Evolutionary conservation across 1,139 yeast species (phyloP), one percentile per base, ranked within the genome.

Genomic region (Pichia sp.): DNA sequence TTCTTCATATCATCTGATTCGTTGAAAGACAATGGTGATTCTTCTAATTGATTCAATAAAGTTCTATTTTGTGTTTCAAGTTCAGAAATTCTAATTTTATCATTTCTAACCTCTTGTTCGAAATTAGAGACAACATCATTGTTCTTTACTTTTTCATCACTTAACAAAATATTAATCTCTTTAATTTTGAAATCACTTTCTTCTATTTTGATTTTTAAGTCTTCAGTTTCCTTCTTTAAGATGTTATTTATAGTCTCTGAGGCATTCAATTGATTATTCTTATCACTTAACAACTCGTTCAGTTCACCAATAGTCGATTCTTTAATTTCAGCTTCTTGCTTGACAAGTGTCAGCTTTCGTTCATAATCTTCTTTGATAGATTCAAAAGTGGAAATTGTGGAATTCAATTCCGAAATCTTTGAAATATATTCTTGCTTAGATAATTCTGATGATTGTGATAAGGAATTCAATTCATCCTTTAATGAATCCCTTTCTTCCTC

Each of bases 21-120:
- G 50, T 40, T 51, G 54, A 51, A 52, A 34, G 46, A 44, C 7
- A 42, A 47, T 54, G 52, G 56, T 2, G 70, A 54, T 25, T 64
- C 60, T 53, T 87, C 95, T 38, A 88, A 66, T 63, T 86, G 95
- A 55, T 81, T 83, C 57, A 84, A 75, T 34, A 87, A 69, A 10
- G 86, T 70, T 44, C 76, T 71, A 61, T 87, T 86, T 60, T 87
- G 95, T 28, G 78, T 72, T 33, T 77, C 70, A 43, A 86, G 66
- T 49, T 84, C 92, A 31, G 75, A 71, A 32, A 78, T 62, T 54
- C 80, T 75, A 1, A 68, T 58, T 34, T 71, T 72, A 8, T 77
- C 68, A 28, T 66, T 60, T 10, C 70, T 71, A 45, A 84, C 62
- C 51, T 84, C 83, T 38, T 78, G 81, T 54, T 81, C 82, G 34